Base-by-base conservation (phyloP, 2,329 filamentous ascomycete genomes). In the Arthrobotrys musiformis region DNA sequence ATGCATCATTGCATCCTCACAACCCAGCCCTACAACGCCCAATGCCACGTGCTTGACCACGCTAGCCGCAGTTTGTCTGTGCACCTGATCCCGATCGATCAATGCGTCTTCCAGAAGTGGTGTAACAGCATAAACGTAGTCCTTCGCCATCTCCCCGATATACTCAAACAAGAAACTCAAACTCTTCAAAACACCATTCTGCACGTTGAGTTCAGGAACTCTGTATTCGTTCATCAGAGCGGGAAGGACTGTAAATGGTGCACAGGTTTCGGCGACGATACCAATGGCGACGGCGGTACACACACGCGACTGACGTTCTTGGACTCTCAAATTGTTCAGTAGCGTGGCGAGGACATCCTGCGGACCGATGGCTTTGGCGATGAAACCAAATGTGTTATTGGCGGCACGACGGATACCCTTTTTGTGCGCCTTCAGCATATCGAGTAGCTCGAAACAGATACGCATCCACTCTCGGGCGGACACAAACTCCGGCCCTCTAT, bases 361-460 rank as follows among this genome's bases (percentile, higher is more conserved):
- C 11, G 95, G 95, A 80, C 95, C 95, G 81, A 99, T 99, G 76
- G 95, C 95, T 85, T 99, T 99, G 83, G 95, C 95, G 82, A 99
- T 99, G 88, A 97, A 99, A 83, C 95, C 95, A 82, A 99, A 99
- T 0, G 95, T 99, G 86, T 99, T 99, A 89, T 99, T 99, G 81
- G 95, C 96, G 22, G 95, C 95, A 84, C 95, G 91, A 79, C 95
- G 92, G 81, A 99, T 99, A 79, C 95, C 96, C 88, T 99, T 99
- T 86, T 99, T 99, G 87, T 99, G 95, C 5, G 95, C 95, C 85
- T 99, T 99, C 82, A 99, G 89, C 95, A 99, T 99, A 85, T 99
- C 95, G 30, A 99, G 89, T 66, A 99, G 87, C 86, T 99, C 95
- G 84, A 99, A 99, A 85, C 95, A 99, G 83, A 99, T 99, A 83